Evolutionary conservation across 495 filamentous ascomycete species (phyloP), one percentile per base, ranked within the genome.

Genomic region (Diplogelasinospora grovesii): DNA sequence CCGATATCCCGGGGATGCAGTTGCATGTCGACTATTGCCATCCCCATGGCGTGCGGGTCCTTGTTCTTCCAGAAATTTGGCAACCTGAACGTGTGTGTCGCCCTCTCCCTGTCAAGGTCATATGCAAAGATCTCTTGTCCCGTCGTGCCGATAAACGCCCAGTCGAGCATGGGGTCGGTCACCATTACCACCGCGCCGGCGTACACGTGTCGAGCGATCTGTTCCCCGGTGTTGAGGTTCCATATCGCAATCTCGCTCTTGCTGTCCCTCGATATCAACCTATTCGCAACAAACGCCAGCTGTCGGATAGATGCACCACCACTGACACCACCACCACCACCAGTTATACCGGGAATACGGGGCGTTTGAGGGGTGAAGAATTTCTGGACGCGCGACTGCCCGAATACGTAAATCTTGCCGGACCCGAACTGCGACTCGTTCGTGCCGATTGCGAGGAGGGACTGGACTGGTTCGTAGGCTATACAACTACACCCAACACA

Each of bases 1-100:
- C 92, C 92, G 51, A 96, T 86, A 59, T 98, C 89, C 45, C 88
- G 75, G 3, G 93, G 89, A 48, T 95, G 92, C 39, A 96, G 71
- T 39, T 83, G 74, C 49, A 98, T 62, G 3, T 83, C 78, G n/a
- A 94, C 71, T 5, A 73, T 23, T 18, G 49, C 49, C 4, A 59
- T 53, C 14, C 53, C 48, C 8, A 53, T 52, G 8, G 52, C 48
- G 19, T 47, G 50, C 62, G 60, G 82, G 73, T 68, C 62, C 29
- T 72, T 67, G 36, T 85, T 75, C 38, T 63, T 63, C 90, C 89
- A 96, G 14, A 95, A 71, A 55, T 94, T 93, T 10, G 86, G 81
- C 25, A 97, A 75, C 42, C 73, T 78, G 56, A 90, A 89, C n/a
- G n/a, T n/a, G 0, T 78, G 74, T 18, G 90, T 80, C 41, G 88